These are phyloP conservation scores for Penicillium sclerotigenum DNA, from an alignment of 2,329 filamentous ascomycete species.

Conservation along the genomic window DNA sequence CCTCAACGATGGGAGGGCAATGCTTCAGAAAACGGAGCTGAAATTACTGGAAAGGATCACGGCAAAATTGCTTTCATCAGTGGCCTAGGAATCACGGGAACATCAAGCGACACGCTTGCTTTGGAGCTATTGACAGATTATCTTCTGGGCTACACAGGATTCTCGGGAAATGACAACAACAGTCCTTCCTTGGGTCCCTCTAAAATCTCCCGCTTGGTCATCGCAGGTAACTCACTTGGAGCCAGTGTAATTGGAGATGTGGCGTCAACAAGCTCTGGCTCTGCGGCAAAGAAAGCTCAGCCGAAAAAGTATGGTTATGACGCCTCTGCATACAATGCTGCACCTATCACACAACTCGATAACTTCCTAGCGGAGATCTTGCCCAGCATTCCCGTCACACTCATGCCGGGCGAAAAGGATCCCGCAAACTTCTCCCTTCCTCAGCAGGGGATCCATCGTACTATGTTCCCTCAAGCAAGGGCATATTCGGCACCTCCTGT, in stretches of 20 bases:
- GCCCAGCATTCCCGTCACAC: conserved; percentile 80
- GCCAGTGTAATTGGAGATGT: conserved; percentile 35
- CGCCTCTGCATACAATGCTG: conserved; percentile 77
- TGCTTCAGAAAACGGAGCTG: conserved; percentile 44
- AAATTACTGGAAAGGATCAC: conserved; percentile 37
- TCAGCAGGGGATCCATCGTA: conserved; percentile 87
- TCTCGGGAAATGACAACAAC: conserved; percentile 50
- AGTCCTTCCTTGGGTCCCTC: conserved; percentile 32
- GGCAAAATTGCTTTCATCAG: conserved; percentile 82
- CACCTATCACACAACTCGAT: conserved; percentile 80
- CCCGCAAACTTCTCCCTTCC: conserved; percentile 87
- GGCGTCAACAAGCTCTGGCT: conserved; percentile 41
- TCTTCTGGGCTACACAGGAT: conserved; percentile 75
- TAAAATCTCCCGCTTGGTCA: conserved; percentile 77
- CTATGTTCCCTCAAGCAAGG: conserved; percentile 78
- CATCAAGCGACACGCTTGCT: conserved; percentile 69
- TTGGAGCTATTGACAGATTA: conserved; percentile 80
- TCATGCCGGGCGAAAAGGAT: conserved; percentile 80
- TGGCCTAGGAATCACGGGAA: conserved; percentile 77
- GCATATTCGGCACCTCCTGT: conserved; percentile 54
- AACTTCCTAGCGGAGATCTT: conserved; percentile 76
- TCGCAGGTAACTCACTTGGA: conserved; percentile 83
- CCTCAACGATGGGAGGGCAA: conserved; percentile 67
- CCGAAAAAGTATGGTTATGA: conserved; percentile 94
- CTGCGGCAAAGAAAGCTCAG: conserved; percentile 46